phyloP scores from a whole-genome alignment of 2,329 filamentous ascomycete genomes.

The Parascedosporium putredinis region DNA sequence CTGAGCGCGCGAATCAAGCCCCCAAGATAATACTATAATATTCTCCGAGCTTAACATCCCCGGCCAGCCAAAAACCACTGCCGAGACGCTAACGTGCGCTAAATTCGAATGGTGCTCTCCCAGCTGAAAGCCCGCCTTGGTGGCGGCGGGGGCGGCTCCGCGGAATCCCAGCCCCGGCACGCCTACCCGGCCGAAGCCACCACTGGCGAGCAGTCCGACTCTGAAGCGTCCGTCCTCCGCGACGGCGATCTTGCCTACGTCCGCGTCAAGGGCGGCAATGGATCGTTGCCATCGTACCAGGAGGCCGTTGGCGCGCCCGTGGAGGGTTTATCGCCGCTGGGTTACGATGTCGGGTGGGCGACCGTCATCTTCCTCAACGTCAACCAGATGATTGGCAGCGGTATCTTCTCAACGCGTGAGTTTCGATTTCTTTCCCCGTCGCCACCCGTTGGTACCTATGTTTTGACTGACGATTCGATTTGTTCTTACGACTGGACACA shows the following conservation, averaged over 20 bases:
- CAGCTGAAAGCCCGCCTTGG: background rate
- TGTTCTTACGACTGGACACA: conserved; percentile 21
- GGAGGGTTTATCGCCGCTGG: conserved; percentile 46
- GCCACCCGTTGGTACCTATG: background rate
- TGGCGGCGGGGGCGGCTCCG: background rate
- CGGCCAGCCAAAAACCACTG: too few species aligned
- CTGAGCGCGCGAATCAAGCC: too few species aligned
- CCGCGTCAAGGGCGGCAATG: conserved; percentile 35
- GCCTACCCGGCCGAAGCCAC: background rate
- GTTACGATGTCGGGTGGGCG: conserved; percentile 44
- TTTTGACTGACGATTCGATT: too few species aligned
- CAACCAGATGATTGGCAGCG: conserved; percentile 53
- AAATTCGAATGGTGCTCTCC: conserved; percentile 1
- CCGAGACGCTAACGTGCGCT: background rate
- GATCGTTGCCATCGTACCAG: conserved; percentile 40
- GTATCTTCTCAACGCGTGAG: conserved; percentile 55
- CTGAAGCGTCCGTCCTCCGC: conserved; percentile 18
- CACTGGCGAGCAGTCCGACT: conserved; percentile 13
- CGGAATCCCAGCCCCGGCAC: background rate
- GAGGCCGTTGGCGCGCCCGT: conserved; percentile 53
- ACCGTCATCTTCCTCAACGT: conserved; percentile 52
- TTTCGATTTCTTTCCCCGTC: conserved; percentile 7
- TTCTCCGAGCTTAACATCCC: too few species aligned
- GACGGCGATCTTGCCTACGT: conserved; percentile 32
- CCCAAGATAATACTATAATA: too few species aligned